Conservation (phyloP, 2,329 filamentous ascomycete species). For the Ophiostoma tasmaniense region DNA sequence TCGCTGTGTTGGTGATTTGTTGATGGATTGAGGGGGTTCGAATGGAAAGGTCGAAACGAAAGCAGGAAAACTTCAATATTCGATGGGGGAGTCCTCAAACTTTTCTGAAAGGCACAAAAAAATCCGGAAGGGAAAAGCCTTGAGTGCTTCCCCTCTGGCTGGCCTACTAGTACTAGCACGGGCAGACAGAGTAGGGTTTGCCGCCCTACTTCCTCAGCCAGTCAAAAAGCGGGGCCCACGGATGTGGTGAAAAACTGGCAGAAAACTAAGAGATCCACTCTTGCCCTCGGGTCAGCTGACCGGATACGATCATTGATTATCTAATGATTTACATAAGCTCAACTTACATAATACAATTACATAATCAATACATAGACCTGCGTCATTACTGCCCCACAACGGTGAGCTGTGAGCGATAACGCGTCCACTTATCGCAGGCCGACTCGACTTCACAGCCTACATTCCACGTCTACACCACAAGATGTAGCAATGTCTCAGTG, state of each 20-base stretch:
- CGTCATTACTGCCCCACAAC: not conserved
- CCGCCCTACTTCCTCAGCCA: constrained; percentile 29
- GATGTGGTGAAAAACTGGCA: not conserved
- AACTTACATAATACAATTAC: not conserved
- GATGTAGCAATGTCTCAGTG: constrained; percentile 33
- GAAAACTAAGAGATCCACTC: not conserved
- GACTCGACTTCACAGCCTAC: not conserved
- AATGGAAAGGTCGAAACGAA: constrained; percentile 13
- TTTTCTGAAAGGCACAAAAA: constrained; percentile 20
- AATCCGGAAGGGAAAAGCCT: constrained; percentile 14
- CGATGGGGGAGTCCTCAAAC: constrained; percentile 12
- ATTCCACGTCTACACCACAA: constrained; percentile 3
- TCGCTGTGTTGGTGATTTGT: constrained; percentile 33
- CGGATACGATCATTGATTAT: not conserved
- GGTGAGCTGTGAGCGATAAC: not conserved
- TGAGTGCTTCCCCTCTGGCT: not conserved
- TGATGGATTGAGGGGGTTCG: constrained; percentile 17
- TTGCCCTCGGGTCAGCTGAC: not conserved
- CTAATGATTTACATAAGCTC: not conserved
- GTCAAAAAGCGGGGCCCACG: constrained; percentile 1
- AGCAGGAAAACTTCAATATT: constrained; percentile 10
- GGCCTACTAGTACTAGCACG: not conserved
- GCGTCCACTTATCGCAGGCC: not conserved
- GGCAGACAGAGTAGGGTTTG: constrained; percentile 31
- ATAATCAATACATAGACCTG: not conserved